These are phyloP conservation scores for Cutaneotrichosporon sp. DNA, from an alignment of 1,284 basidiomycete species.

Conservation along the genomic window DNA sequence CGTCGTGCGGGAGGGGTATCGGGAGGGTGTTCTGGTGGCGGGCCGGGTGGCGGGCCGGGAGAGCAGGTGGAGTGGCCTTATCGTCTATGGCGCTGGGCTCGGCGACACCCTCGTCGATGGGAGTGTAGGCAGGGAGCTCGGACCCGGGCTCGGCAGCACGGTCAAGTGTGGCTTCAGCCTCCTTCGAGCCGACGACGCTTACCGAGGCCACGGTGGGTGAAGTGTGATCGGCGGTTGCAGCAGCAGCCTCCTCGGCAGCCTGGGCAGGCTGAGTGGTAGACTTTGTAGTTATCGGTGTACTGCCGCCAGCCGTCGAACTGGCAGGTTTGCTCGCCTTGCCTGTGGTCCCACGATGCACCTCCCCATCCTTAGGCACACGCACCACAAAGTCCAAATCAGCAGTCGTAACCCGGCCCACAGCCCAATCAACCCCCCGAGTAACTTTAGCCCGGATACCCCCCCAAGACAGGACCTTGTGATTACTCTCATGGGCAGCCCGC, in stretches of 20 bases:
- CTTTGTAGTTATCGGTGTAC: too few relatives aligned
- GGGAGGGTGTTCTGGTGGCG: neutral
- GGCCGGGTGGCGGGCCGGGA: neutral
- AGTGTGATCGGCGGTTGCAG: neutral
- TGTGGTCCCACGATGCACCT: neutral
- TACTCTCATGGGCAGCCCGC: slow-evolving; percentile 21
- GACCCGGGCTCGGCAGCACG: neutral
- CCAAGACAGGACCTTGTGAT: slow-evolving; percentile 17
- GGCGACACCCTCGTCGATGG: neutral
- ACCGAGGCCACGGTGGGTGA: neutral
- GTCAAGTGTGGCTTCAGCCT: neutral
- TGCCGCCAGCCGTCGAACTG: neutral
- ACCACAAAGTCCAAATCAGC: slow-evolving; percentile 29
- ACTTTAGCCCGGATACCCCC: slow-evolving; percentile 13
- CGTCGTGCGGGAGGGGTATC: slow-evolving; percentile 2
- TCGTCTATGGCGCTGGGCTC: neutral
- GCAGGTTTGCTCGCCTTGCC: neutral
- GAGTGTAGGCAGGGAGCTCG: neutral
- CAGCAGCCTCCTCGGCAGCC: neutral
- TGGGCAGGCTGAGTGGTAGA: neutral
- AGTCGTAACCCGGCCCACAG: slow-evolving; percentile 19
- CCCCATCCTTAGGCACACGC: slow-evolving; percentile 25
- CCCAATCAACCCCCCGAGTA: slow-evolving; percentile 25
- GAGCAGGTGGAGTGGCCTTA: neutral
- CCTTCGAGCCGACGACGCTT: neutral